phyloP scores from a whole-genome alignment of 2,329 filamentous ascomycete species.

The Pseudocercospora musae region DNA sequence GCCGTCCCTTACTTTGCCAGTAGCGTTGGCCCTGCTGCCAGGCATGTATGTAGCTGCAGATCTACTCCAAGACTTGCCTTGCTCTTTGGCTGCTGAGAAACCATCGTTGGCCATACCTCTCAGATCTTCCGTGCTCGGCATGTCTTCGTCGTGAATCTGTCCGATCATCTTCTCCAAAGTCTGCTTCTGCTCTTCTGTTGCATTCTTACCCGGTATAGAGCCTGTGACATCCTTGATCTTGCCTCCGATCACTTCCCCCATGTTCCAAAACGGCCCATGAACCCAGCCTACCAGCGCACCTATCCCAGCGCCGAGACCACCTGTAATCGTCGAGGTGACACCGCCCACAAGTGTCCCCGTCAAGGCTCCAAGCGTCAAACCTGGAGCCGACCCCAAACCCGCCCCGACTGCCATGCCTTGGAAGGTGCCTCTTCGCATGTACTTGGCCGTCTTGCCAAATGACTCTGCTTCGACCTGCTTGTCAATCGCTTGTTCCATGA shows the following conservation, averaged over 20 bases:
- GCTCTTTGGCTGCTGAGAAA: conserved; percentile 7
- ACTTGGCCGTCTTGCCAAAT: conserved; percentile 35
- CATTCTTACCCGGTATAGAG: conserved; percentile 30
- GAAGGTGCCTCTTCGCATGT: conserved; percentile 29
- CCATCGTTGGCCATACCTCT: conserved; percentile 16
- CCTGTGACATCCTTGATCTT: conserved; percentile 30
- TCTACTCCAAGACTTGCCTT: conserved; percentile 11
- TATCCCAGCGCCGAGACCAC: conserved; percentile 29
- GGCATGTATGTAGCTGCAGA: conserved; percentile 15
- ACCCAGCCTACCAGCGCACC: conserved; percentile 25
- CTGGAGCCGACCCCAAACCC: conserved; percentile 31
- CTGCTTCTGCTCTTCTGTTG: conserved; percentile 33
- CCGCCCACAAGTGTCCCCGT: conserved; percentile 34
- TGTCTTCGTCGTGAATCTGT: conserved; percentile 29
- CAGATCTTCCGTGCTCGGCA: conserved; percentile 22
- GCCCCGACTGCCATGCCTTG: conserved; percentile 32
- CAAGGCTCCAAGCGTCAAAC: conserved; percentile 29
- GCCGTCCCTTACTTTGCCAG: conserved; percentile 7
- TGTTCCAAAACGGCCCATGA: conserved; percentile 32
- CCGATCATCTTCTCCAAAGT: conserved; percentile 34
- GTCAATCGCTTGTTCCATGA: conserved; percentile 32
- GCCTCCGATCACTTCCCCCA: conserved; percentile 26
- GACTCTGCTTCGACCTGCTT: conserved; percentile 32
- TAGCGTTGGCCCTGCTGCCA: conserved; percentile 3
- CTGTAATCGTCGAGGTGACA: conserved; percentile 25